Evolutionary conservation across 1,139 yeast species (phyloP), one percentile per base, ranked within the genome.

Genomic region (Eremothecium sinecaudum): DNA sequence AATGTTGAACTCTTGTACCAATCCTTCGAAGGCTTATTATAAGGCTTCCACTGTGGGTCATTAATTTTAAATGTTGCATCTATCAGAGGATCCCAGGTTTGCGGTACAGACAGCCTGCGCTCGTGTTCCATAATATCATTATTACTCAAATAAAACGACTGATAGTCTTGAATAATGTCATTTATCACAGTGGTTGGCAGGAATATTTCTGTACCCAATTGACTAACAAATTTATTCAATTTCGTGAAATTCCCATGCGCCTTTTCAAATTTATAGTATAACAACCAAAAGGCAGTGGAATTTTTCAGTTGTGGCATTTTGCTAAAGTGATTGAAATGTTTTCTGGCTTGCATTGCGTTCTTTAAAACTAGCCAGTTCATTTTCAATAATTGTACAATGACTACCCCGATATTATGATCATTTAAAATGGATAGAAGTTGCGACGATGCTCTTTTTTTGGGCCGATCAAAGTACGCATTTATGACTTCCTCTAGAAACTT

Each of bases 281-380:
- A 65, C 13, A 58, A 53, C 86, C 86, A 79, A 44, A 75, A 79
- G 15, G 63, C 50, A 3, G 56, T 53, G 2, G 75, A 70, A 4
- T 58, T 49, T 32, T 56, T 55, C 21, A 75, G 47, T 2, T 61
- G 46, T 2, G 58, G 51, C 15, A 61, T 57, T 17, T 59, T 60
- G 39, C 69, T 59, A 42, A 63, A 67, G 10, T 53, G 51, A 39
- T 66, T 64, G 43, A 73, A 66, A 26, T 67, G 58, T 31, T 61
- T 62, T 37, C 78, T 56, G 0, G 66, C 60, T 17, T 51, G 55
- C 31, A 57, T 46, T n/a, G 52, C 46, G 33, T 63, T 54, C 21
- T 53, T 56, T 2, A 51, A 32, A 5, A 50, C 46, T 7, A 58
- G 31, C 69, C 71, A 64, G 15, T 52, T 48, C 3, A 51, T 33